These are phyloP conservation scores for Hirschfeldia incana DNA, from an alignment of 345 rosid species.

Conservation along the genomic window DNA sequence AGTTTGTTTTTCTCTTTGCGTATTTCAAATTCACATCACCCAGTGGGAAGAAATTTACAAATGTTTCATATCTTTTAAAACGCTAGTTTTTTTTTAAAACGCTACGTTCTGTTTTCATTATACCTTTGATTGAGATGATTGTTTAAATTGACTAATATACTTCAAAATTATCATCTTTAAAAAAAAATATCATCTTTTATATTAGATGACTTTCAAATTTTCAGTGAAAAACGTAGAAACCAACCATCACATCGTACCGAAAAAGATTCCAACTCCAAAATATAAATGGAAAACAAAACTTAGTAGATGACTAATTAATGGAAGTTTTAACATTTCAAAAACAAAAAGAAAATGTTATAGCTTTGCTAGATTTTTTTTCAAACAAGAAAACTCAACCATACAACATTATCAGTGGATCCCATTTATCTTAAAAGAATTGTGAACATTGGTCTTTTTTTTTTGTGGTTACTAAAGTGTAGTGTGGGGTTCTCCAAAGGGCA, in stretches of 20 bases:
- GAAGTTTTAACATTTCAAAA: neutral
- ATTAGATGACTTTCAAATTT: neutral
- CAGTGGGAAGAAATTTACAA: neutral
- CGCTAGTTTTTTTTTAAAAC: neutral
- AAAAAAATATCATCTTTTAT: neutral
- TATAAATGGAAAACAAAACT: slow-evolving; percentile 14
- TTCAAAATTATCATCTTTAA: no score
- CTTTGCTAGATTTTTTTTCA: slow-evolving; percentile 32
- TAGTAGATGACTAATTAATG: neutral
- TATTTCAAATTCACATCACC: neutral
- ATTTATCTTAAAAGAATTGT: neutral
- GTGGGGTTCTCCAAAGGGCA: slow-evolving; percentile 41
- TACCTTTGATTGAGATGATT: neutral
- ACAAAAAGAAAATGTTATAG: neutral
- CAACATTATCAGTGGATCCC: slow-evolving; percentile 37
- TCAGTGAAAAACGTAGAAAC: neutral
- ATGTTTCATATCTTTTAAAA: neutral
- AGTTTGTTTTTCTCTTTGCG: neutral
- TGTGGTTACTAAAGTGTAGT: slow-evolving; percentile 44
- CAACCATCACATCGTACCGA: slow-evolving; percentile 14
- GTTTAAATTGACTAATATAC: neutral
- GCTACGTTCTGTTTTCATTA: neutral
- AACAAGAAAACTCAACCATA: slow-evolving; percentile 40
- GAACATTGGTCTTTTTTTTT: slow-evolving; percentile 16
- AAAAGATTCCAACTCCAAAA: slow-evolving; percentile 12